Evolutionary conservation across 768 basidiomycete genomes (phyloP).

Genomic region (Termitomyces sp.): DNA sequence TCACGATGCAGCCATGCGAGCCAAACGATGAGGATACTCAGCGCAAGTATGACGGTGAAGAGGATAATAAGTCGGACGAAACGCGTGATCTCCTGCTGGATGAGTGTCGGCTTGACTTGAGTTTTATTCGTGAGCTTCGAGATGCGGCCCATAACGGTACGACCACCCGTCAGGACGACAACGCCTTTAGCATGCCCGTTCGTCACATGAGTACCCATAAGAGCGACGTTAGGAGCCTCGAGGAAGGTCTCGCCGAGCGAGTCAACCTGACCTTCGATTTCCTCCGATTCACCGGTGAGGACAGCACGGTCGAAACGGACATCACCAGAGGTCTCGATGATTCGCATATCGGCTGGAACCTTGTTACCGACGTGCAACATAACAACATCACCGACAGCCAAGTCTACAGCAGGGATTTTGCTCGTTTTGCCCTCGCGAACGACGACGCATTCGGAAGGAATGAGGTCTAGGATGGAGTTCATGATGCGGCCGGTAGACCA

Average conservation of each 20-base stretch:
- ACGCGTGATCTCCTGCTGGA: slow-evolving; percentile 43
- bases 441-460: slow-evolving; percentile 14
- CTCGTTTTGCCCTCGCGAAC: slow-evolving; percentile 10
- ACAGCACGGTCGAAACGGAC: slow-evolving; percentile 48
- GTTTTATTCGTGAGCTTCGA: slow-evolving; percentile 45
- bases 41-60: slow-evolving; percentile 33
- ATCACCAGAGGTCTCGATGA: slow-evolving; percentile 46
- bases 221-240: slow-evolving; percentile 43
- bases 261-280: slow-evolving; percentile 38
- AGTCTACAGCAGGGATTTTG: slow-evolving; percentile 11
- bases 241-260: slow-evolving; percentile 44
- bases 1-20: slow-evolving; percentile 36
- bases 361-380: slow-evolving; percentile 13
- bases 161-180: slow-evolving; percentile 37
- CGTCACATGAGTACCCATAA: slow-evolving; percentile 37
- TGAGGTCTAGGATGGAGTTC: slow-evolving; percentile 15
- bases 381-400: slow-evolving; percentile 13
- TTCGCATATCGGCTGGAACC: slow-evolving; percentile 38
- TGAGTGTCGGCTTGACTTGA: slow-evolving; percentile 40
- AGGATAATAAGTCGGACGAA: slow-evolving; percentile 48
- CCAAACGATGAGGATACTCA: slow-evolving; percentile 35
- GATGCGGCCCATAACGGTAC: slow-evolving; percentile 45
- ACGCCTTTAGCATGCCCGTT: slow-evolving; percentile 36
- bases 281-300: slow-evolving; percentile 45
- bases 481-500: slow-evolving; percentile 16